Evolutionary conservation across 2,329 filamentous ascomycete genomes (phyloP).

Genomic region (Curvularia hawaiiensis): DNA sequence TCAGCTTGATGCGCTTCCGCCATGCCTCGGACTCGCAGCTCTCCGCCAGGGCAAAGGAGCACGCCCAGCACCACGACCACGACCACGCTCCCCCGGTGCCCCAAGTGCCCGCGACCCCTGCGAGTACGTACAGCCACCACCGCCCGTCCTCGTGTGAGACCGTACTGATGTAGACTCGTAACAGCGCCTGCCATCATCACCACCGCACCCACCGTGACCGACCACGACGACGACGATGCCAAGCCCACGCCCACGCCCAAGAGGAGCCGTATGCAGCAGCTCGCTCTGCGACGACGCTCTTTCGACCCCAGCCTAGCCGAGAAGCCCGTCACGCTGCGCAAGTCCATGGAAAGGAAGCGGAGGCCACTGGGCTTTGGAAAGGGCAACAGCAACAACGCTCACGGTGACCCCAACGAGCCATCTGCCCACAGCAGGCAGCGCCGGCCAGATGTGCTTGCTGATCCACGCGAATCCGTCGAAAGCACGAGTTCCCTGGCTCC

Average conservation of each 20-base stretch:
- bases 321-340: constrained; percentile 38
- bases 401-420: constrained; percentile 53
- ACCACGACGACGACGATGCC: constrained; percentile 21
- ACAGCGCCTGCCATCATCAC: constrained; percentile 77
- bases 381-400: constrained; percentile 29
- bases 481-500: constrained; percentile 66
- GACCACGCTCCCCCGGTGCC: constrained; percentile 37
- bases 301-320: constrained; percentile 44
- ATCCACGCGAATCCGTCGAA: constrained; percentile 68
- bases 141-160: constrained; percentile 1
- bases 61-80: constrained; percentile 46
- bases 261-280: constrained; percentile 43
- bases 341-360: constrained; percentile 45
- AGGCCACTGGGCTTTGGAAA: constrained; percentile 37
- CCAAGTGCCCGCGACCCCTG: constrained; percentile 40
- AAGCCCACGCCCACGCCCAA: constrained; percentile 31
- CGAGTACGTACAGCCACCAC: constrained; percentile 20
- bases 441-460: constrained; percentile 55
- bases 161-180: constrained; percentile 30
- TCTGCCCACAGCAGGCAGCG: constrained; percentile 62
- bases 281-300: constrained; percentile 43
- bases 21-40: constrained; percentile 94
- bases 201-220: constrained; percentile 76
- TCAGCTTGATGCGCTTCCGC: constrained; percentile 78
- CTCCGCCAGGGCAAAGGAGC: constrained; percentile 74